Evolutionary conservation across 371 early-diverging fungal genomes (phyloP), one percentile per base, ranked within the genome.

Genomic region (Thermomucor indicae-seudaticae): DNA sequence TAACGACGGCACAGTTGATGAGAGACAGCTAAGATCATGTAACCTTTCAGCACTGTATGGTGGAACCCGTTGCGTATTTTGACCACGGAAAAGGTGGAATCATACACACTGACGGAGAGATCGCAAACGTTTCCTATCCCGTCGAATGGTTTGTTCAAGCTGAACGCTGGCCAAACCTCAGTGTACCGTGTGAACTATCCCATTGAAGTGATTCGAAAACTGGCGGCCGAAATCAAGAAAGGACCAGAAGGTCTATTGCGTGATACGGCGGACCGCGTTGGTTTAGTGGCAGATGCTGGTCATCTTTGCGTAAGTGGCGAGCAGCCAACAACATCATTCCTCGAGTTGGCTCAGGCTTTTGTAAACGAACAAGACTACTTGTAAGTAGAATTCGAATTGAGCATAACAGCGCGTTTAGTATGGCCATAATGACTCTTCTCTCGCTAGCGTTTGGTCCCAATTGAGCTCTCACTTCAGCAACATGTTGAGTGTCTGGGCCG

Each of bases 111-210:
- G 62, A 67, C 70, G 3, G 70, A 70, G 24, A 79, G 79, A 47
- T 58, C 70, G 7, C 64, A 65, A 46, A 53, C 29, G 19, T 69
- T 81, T 53, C 57, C 54, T 25, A 50, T 79, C 7, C 79, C 74
- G 32, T 49, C 64, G 10, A 61, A 62, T 28, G 69, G 73, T 6
- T 54, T 69, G 20, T 81, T 72, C 74, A 81, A 79, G 53, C 47
- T 81, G 44, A 81, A 81, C 57, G 75, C 80, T 35, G 65, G 68
- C 42, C 78, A 79, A 52, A 76, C 69, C 2, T 60, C 70, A 30
- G 78, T 91, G 40, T 90, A 83, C 62, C 79, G 91, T 40, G 87
- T 88, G 7, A 69, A 83, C 29, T 92, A 92, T 55, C 75, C 83
- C 17, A 64, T 76, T 14, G 63, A 79, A 14, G 71, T 67, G 4